Conservation (phyloP, 2,329 filamentous ascomycete genomes). For the Paecilomyces formosus region DNA sequence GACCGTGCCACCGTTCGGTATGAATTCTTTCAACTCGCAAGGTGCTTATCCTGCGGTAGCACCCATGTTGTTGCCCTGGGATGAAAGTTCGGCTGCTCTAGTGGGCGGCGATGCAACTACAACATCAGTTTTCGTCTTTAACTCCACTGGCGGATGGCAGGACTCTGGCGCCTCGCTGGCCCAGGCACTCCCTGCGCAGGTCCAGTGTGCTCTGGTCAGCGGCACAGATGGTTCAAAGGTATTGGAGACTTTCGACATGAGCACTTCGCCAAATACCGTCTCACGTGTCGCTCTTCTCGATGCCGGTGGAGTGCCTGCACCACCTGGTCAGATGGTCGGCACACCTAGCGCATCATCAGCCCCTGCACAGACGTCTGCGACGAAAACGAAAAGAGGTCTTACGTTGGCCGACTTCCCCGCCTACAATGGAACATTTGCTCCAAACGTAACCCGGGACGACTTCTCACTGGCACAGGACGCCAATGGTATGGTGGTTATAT, state of each 20-base stretch:
- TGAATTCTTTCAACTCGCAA: conserved; percentile 51
- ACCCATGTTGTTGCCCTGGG: conserved; percentile 70
- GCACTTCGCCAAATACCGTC: conserved; percentile 65
- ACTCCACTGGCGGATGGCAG: conserved; percentile 55
- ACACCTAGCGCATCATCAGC: conserved; percentile 25
- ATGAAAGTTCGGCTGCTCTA: conserved; percentile 61
- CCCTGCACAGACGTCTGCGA: conserved; percentile 10
- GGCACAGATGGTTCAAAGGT: conserved; percentile 71
- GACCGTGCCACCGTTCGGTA: conserved; percentile 56
- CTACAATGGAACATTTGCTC: conserved; percentile 70
- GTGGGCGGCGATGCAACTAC: conserved; percentile 65
- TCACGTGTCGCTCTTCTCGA: conserved; percentile 61
- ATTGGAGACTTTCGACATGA: conserved; percentile 71
- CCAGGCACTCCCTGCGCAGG: conserved; percentile 50
- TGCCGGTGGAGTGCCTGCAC: conserved; percentile 46
- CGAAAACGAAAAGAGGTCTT: conserved; percentile 45
- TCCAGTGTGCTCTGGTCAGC: conserved; percentile 59
- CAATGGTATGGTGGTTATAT: conserved; percentile 63
- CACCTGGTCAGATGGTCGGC: conserved; percentile 43
- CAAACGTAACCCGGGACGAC: conserved; percentile 55
- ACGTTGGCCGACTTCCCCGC: conserved; percentile 61
- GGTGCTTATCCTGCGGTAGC: conserved; percentile 55
- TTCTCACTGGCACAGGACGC: conserved; percentile 65
- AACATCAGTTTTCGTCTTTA: conserved; percentile 66
- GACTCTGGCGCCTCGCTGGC: conserved; percentile 59